Evolutionary conservation across 1,284 basidiomycete genomes (phyloP), one percentile per base, ranked within the genome.

Genomic region (Apiotrichum gamsii): DNA sequence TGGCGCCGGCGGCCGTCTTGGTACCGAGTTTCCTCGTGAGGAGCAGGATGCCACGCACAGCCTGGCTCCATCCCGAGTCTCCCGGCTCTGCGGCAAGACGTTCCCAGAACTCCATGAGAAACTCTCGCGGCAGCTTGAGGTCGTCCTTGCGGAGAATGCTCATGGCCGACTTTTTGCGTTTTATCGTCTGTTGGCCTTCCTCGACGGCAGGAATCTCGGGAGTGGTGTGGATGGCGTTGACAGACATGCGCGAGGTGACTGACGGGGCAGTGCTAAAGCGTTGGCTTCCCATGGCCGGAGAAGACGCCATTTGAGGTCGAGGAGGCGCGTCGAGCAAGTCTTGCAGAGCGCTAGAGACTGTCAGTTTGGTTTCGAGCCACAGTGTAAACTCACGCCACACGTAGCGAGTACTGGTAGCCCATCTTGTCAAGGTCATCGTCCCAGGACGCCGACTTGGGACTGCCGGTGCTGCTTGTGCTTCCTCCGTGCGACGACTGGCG

Each of bases 101-200:
- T 13, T 50, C 57, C 69, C 69, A 71, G 45, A 72, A 70, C 40
- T 67, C 65, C 24, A 58, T 30, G 24, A 71, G 50, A 35, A 68
- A 67, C 53, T 72, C 70, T 36, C 64, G 65, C 3, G 69, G 69
- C 24, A 70, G 49, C 56, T 70, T 70, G 38, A 57, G 33, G 15
- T 63, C 63, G 30, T 51, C 49, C 39, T 65, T 64, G 15, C 49
- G 44, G 25, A 61, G 38, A 6, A 57, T 44, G 28, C 53, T 49
- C 8, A 55, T 57, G 5, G 49, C 57, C 4, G 55, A 58, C 52
- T 63, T 65, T 30, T 52, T 52, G 23, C 43, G 33, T 19, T 39
- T 40, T 6, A 28, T 28, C 8, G 25, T 28, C 25, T 6, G 25
- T n/a, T 39, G 18, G 1, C 31, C 23, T 21, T 50, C 29, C 20